Evolutionary conservation across 768 basidiomycete genomes (phyloP), one percentile per base, ranked within the genome.

Genomic region (Lyophyllum decastes): DNA sequence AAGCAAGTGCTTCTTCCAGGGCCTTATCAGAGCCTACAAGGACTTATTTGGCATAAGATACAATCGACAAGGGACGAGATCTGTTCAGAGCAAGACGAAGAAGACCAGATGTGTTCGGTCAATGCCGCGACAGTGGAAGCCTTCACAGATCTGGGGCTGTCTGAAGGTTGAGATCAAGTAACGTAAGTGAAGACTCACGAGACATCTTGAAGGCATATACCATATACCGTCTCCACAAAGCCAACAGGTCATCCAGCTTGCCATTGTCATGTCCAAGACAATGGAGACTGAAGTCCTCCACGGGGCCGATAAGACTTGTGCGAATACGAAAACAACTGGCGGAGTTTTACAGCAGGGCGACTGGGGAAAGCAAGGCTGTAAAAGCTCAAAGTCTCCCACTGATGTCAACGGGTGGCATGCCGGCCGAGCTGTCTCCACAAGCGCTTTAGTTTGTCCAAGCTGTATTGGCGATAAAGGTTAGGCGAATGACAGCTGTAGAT

Each of bases 1-100:
- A 54, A 57, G 38, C 24, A 17, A 45, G n/a, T 43, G 48, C 54
- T 59, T 58, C 56, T 62, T 52, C 54, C 57, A 62, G 61, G 57
- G 54, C 49, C 26, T 56, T 49, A 50, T 46, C 38, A 45, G 52
- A 24, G 21, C 43, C 49, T 33, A 40, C 8, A 26, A n/a, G 25
- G 38, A 33, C 38, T 46, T 48, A 48, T 56, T 41, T 61, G 27
- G 60, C 24, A 16, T 9, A 14, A 54, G 43, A 50, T 47, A 34
- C 25, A 48, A 57, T 45, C 21, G 38, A 54, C 57, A 51, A 61
- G 61, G 46, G 34, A 43, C 57, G 33, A 61, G 54, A 61, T 55
- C 49, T 48, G 27, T 45, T 50, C 48, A 38, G 27, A 40, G 43
- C 53, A 25, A 50, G 58, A 33, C 46, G 33, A 24, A 41, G 53